Evolutionary conservation across 2,329 filamentous ascomycete genomes (phyloP).

Genomic region (Madurella mycetomatis): DNA sequence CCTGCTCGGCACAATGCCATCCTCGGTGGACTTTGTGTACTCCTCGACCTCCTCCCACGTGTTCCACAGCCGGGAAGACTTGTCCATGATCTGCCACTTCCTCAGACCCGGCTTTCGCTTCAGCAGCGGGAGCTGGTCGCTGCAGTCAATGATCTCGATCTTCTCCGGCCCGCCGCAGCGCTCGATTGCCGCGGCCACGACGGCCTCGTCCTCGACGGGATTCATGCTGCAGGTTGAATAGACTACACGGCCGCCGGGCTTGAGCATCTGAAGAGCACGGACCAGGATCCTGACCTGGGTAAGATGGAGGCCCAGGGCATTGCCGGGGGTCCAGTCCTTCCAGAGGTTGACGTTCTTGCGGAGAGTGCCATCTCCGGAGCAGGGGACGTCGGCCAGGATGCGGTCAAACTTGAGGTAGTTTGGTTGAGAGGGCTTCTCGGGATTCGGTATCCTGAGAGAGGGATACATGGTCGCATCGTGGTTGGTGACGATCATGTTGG

Average conservation of each 20-base stretch:
- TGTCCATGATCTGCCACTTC: conserved; percentile 89
- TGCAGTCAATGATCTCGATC: conserved; percentile 81
- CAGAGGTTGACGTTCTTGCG: conserved; percentile 92
- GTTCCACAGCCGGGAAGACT: conserved; percentile 71
- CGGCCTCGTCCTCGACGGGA: conserved; percentile 93
- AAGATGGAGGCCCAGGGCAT: conserved; percentile 77
- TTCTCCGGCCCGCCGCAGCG: conserved; percentile 79
- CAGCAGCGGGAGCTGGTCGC: conserved; percentile 68
- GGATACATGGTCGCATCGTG: conserved; percentile 96
- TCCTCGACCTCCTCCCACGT: conserved; percentile 78
- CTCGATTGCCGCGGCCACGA: conserved; percentile 81
- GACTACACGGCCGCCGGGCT: conserved; percentile 88
- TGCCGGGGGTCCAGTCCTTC: conserved; percentile 90
- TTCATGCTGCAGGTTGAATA: conserved; percentile 99
- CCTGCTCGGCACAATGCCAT: conserved; percentile 58
- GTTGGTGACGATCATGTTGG: conserved; percentile 94
- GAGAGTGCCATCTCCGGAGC: conserved; percentile 89
- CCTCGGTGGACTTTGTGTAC: conserved; percentile 56
- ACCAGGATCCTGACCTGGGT: conserved; percentile 89
- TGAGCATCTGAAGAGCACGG: conserved; percentile 90
- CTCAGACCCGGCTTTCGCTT: conserved; percentile 73
- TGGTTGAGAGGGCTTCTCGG: conserved; percentile 48
- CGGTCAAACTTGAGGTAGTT: conserved; percentile 93
- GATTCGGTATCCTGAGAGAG: conserved; percentile 74
- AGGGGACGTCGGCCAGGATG: conserved; percentile 93